These are phyloP conservation scores for Cryptosporidium sp. DNA, from an alignment of 169 alveolate genomes.

Conservation along the genomic window DNA sequence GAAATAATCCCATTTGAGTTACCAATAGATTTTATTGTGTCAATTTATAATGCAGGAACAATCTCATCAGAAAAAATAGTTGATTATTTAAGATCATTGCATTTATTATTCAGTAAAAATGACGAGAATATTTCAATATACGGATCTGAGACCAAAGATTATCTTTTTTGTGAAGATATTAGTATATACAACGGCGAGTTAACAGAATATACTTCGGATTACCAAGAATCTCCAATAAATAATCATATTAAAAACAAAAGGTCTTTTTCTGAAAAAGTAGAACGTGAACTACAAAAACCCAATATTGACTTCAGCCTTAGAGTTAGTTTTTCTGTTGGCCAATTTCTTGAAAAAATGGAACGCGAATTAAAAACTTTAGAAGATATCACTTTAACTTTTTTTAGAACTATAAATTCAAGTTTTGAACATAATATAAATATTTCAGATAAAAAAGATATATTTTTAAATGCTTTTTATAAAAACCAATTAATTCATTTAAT, in stretches of 20 bases:
- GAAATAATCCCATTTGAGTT: constrained; percentile 36
- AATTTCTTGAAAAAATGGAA: neutral
- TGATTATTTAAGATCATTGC: neutral
- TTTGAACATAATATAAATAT: neutral
- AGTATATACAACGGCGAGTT: neutral
- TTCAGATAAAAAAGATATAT: neutral
- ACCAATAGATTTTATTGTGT: constrained; percentile 18
- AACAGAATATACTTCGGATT: neutral
- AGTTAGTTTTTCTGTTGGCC: neutral
- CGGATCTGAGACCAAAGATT: neutral
- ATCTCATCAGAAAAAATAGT: neutral
- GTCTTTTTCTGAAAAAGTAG: constrained; percentile 36
- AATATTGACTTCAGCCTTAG: neutral
- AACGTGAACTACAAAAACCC: neutral
- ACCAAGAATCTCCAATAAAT: neutral
- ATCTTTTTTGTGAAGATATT: neutral
- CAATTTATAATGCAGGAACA: neutral
- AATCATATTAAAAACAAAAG: neutral
- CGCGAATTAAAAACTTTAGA: constrained; percentile 1
- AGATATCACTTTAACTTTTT: neutral
- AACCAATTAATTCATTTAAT: constrained; percentile 1
- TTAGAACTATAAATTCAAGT: neutral
- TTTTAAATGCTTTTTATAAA: neutral
- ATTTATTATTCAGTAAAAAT: neutral
- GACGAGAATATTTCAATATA: neutral